These are phyloP conservation scores for Aspergillus fijiensis DNA, from an alignment of 2,329 filamentous ascomycete species.

Conservation along the genomic window DNA sequence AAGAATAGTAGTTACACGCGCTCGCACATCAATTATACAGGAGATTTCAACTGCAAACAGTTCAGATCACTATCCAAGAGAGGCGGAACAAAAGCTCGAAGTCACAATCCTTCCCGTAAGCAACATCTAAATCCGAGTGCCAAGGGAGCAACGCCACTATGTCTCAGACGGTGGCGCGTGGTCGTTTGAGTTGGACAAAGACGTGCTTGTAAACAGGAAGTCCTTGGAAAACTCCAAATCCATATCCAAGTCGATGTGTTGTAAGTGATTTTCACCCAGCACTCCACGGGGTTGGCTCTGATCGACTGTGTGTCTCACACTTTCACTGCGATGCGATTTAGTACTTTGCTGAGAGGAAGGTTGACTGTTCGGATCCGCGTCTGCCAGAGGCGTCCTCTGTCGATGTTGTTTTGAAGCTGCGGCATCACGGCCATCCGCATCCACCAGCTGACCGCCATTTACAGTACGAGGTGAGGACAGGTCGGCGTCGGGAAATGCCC, in stretches of 20 bases:
- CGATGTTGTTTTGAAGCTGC: conserved; percentile 6
- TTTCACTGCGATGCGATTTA: conserved; percentile 10
- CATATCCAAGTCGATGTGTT: conserved; percentile 33
- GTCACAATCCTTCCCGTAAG: no score
- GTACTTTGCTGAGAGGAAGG: conserved; percentile 20
- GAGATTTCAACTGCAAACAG: no score
- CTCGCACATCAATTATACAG: no score
- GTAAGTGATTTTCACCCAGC: conserved; percentile 25
- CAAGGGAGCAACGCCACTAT: background rate
- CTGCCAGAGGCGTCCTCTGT: conserved; percentile 25
- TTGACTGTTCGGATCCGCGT: conserved; percentile 29
- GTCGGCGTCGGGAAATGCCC: conserved; percentile 18
- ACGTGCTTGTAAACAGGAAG: conserved; percentile 36
- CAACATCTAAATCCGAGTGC: background rate
- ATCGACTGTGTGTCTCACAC: conserved; percentile 8
- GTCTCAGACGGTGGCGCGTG: conserved; percentile 3
- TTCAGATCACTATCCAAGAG: no score
- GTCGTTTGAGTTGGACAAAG: conserved; percentile 26
- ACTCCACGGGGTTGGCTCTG: conserved; percentile 11
- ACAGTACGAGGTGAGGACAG: conserved; percentile 10
- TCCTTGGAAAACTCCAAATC: conserved; percentile 39
- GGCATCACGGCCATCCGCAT: background rate
- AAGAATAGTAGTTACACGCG: no score
- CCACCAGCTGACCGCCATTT: conserved; percentile 10
- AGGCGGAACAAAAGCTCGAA: no score